These are phyloP conservation scores for Termitomyces bulborhizus DNA, from an alignment of 768 basidiomycete genomes.

Conservation along the genomic window DNA sequence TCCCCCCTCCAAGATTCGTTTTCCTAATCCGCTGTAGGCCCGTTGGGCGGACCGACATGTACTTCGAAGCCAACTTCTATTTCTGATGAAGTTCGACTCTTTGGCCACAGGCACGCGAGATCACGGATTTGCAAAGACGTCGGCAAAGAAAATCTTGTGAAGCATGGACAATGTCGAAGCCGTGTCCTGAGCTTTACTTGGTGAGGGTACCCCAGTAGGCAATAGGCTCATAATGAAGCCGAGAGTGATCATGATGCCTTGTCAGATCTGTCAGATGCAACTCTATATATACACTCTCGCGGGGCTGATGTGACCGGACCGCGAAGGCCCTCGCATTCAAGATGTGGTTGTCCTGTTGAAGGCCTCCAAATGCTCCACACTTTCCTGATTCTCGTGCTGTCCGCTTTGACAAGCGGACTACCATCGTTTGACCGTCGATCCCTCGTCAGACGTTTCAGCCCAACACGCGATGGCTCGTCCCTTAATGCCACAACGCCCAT, in stretches of 20 bases:
- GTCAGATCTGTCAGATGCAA: background rate
- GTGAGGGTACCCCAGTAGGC: background rate
- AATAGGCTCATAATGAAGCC: background rate
- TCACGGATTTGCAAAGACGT: background rate
- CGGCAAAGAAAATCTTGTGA: no score
- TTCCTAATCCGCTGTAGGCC: background rate
- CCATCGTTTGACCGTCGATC: constrained; percentile 33
- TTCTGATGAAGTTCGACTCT: background rate
- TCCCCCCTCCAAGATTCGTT: background rate
- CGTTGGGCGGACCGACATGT: background rate
- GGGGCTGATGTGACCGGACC: background rate
- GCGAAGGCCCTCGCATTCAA: background rate
- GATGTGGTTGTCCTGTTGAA: background rate
- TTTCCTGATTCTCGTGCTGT: background rate
- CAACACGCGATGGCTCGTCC: constrained; percentile 40
- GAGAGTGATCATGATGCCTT: no score
- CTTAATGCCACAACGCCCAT: constrained; percentile 35
- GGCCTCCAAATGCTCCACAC: background rate
- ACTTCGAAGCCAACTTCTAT: no score
- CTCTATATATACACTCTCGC: background rate
- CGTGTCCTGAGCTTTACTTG: background rate
- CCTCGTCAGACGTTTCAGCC: constrained; percentile 45
- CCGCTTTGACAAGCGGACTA: background rate
- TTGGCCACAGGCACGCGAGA: background rate
- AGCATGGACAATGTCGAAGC: background rate